These are phyloP conservation scores for Mediolabrus comicus DNA, from an alignment of 108 stramenopile species.

Conservation along the genomic window DNA sequence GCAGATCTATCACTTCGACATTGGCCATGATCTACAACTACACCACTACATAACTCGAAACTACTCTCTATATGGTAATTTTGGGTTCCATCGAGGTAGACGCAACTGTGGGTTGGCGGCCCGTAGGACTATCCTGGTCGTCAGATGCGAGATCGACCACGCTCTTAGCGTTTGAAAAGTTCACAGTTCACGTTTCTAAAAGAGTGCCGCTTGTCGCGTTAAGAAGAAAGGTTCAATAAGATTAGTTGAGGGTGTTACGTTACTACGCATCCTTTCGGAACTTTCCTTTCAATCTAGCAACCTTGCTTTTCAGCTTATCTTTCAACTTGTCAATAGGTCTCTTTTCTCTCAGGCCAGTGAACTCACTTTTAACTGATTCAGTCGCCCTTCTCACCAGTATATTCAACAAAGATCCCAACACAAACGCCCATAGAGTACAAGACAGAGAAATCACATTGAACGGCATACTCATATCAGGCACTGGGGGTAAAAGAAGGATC, in stretches of 20 bases:
- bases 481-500: conserved; percentile 69
- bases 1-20: not conserved
- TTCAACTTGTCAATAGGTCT: conserved; percentile 34
- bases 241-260: no score
- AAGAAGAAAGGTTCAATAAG: no score
- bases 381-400: conserved; percentile 67
- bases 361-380: conserved; percentile 60
- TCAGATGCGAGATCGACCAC: no score
- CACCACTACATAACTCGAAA: no score
- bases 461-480: conserved; percentile 95
- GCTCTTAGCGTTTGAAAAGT: no score
- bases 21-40: not conserved
- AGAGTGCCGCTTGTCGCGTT: no score
- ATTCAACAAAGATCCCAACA: conserved; percentile 83
- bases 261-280: not conserved
- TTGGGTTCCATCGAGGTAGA: no score
- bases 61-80: no score
- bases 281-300: conserved; percentile 35
- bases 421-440: conserved; percentile 85
- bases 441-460: conserved; percentile 92
- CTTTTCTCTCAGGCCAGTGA: conserved; percentile 48
- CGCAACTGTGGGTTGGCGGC: no score
- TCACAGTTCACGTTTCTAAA: no score
- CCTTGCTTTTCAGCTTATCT: conserved; percentile 27
- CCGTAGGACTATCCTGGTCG: no score